A percentile compares a stretch with the other conserved stretches of the same genome.
phyloP scores from a whole-genome alignment of 352 stramenopile species.

The Phytophthora pistaciae region DNA sequence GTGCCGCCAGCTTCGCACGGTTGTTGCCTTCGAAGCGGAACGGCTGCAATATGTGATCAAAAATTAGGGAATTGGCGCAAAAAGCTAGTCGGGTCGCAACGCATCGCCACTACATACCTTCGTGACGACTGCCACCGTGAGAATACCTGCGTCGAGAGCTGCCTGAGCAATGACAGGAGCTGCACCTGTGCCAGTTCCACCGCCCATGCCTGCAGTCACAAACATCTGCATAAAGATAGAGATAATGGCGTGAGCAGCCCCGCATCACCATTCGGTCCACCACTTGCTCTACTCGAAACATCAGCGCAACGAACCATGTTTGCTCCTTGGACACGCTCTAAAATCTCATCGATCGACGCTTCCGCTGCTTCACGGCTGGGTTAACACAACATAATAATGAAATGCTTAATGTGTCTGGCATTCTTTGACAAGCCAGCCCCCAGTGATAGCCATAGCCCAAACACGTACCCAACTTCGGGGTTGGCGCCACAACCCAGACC shows the following conservation, averaged over 20 bases:
- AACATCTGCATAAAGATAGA: conserved; percentile 71
- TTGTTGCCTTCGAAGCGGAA: conserved; percentile 90
- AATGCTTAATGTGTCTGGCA: neutral
- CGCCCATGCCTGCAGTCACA: conserved; percentile 88
- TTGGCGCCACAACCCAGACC: conserved; percentile 86
- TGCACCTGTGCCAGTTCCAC: conserved; percentile 84
- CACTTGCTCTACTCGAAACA: neutral
- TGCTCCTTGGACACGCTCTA: conserved; percentile 83
- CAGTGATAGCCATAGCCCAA: neutral
- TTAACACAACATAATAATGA: conserved; percentile 3
- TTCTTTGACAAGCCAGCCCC: neutral
- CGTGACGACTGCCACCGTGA: conserved; percentile 89
- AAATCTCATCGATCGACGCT: conserved; percentile 84
- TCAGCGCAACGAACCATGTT: conserved; percentile 75
- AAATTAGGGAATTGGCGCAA: conserved; percentile 3
- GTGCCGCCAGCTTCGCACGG: conserved; percentile 79
- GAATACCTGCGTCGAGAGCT: conserved; percentile 83
- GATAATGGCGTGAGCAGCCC: neutral
- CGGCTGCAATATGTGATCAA: conserved; percentile 38
- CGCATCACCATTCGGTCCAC: neutral
- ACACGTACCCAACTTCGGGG: conserved; percentile 73
- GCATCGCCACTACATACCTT: conserved; percentile 50
- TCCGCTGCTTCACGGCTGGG: conserved; percentile 78
- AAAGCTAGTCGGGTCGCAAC: neutral
- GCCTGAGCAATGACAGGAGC: conserved; percentile 86